Conservation (phyloP, 805 yeast species). For the Yamadazyma kitorensis region DNA sequence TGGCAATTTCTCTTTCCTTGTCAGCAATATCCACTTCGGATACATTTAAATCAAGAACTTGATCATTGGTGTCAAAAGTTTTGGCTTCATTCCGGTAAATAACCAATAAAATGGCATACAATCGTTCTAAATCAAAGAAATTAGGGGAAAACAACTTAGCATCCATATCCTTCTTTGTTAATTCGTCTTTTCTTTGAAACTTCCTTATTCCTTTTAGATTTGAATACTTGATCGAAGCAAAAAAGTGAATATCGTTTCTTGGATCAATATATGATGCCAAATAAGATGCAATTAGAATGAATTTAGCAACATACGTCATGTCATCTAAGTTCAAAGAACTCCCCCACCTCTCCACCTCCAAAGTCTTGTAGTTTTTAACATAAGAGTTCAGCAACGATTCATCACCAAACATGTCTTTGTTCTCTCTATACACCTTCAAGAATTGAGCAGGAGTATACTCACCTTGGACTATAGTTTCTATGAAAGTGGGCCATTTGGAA, state of each 20-base stretch:
- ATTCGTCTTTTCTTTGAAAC: slow-evolving; percentile 14
- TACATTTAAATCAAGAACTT: slow-evolving; percentile 27
- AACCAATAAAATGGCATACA: slow-evolving; percentile 76
- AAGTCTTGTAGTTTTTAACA: slow-evolving; percentile 24
- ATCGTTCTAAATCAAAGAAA: slow-evolving; percentile 71
- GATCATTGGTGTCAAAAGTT: slow-evolving; percentile 19
- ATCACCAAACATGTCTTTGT: slow-evolving; percentile 27
- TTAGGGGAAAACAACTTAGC: slow-evolving; percentile 68
- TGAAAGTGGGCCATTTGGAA: slow-evolving; percentile 34
- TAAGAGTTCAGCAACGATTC: slow-evolving; percentile 29
- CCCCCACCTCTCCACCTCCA: slow-evolving; percentile 19
- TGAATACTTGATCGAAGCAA: slow-evolving; percentile 53
- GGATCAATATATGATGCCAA: slow-evolving; percentile 77
- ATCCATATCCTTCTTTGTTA: slow-evolving; percentile 47
- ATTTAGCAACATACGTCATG: slow-evolving; percentile 62
- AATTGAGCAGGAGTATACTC: slow-evolving; percentile 25
- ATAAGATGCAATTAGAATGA: slow-evolving; percentile 75
- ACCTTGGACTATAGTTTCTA: slow-evolving; percentile 23
- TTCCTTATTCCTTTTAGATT: slow-evolving; percentile 35
- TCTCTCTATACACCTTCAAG: slow-evolving; percentile 31
- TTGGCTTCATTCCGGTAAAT: slow-evolving; percentile 48
- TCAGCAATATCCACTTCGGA: slow-evolving; percentile 31
- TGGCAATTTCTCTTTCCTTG: slow-evolving; percentile 31
- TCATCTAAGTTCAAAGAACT: slow-evolving; percentile 32
- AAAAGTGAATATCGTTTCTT: slow-evolving; percentile 63